Evolutionary conservation across 2,329 filamentous ascomycete genomes (phyloP), one percentile per base, ranked within the genome.

Genomic region (Dendrostoma leiphaemia): DNA sequence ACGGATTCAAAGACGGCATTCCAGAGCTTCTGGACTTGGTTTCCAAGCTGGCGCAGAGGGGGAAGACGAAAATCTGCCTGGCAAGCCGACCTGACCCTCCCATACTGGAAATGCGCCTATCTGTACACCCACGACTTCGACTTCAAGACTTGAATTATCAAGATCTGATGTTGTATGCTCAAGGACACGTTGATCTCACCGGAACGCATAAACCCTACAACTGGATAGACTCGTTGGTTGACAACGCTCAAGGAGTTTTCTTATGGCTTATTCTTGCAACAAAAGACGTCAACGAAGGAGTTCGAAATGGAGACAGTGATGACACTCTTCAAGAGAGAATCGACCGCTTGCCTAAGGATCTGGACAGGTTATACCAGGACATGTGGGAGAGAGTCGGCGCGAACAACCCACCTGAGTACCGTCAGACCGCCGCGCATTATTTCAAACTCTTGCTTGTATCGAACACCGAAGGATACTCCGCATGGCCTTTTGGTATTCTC

Each of bases 61-160:
- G 12, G 13, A 21, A 43, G 3, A 28, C 9, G 13, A 55, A 55
- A 4, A 3, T 55, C 1, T 55, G 53, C 6, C 8, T 51, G 7
- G 31, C 53, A 0, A 55, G 53, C 6, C 53, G 53, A 17, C 47
- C 53, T 24, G 53, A 55, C 12, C 51, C 43, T 4, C 19, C 19
- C 1, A 3, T 17, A 3, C 3, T 55, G 2, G 13, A 29, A 13
- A 2, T 8, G 9, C 29, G 31, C 4, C 17, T 54, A 3, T 29
- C 29, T 24, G 4, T 1, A 0, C 24, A 40, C 13, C 40, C 47
- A 2, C 21, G 21, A 4, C 19, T 54, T 10, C 31, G 32, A 24
- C n/a, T 54, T 1, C 46, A 54, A 9, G n/a, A 51, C 4, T 41
- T 54, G 24, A 54, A 24, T 1, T 35, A 17, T 8, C 4, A 0